phyloP scores from a whole-genome alignment of 345 rosid species.

The Heritiera fomes region DNA sequence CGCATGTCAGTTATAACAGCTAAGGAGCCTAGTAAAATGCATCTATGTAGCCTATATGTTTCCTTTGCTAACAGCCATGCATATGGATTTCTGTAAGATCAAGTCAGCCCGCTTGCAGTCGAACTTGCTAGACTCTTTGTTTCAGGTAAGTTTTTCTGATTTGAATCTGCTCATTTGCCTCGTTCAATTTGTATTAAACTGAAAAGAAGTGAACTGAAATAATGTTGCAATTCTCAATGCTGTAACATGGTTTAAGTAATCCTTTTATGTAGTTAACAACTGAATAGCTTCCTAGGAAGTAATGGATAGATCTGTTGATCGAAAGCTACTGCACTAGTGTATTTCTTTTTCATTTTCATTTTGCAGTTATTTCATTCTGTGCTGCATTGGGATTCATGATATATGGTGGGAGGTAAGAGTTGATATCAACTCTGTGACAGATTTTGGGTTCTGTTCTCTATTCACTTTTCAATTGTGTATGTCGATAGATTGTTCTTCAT shows the following conservation, averaged over 20 bases:
- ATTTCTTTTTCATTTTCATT: background rate
- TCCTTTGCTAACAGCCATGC: conserved; percentile 37
- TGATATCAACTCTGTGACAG: background rate
- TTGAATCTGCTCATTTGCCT: background rate
- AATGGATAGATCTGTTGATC: background rate
- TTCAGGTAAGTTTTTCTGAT: conserved; percentile 35
- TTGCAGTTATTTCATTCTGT: conserved; percentile 56
- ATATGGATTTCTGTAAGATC: conserved; percentile 46
- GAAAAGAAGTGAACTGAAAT: background rate
- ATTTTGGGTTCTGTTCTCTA: background rate
- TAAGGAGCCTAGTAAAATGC: background rate
- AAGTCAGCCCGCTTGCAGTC: conserved; percentile 29
- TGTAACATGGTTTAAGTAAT: background rate
- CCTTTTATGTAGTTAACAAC: background rate
- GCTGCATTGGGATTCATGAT: conserved; percentile 75
- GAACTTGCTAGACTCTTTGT: conserved; percentile 47
- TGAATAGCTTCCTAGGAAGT: conserved; percentile 15
- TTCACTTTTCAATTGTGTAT: background rate
- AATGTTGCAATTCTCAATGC: background rate
- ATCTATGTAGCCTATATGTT: background rate
- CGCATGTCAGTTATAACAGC: background rate
- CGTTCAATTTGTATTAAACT: background rate
- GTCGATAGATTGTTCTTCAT: conserved; percentile 62
- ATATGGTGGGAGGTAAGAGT: conserved; percentile 77
- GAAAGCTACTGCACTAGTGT: background rate